Evolutionary conservation across 2,329 filamentous ascomycete genomes (phyloP).

Genomic region (Xylaria sp.): DNA sequence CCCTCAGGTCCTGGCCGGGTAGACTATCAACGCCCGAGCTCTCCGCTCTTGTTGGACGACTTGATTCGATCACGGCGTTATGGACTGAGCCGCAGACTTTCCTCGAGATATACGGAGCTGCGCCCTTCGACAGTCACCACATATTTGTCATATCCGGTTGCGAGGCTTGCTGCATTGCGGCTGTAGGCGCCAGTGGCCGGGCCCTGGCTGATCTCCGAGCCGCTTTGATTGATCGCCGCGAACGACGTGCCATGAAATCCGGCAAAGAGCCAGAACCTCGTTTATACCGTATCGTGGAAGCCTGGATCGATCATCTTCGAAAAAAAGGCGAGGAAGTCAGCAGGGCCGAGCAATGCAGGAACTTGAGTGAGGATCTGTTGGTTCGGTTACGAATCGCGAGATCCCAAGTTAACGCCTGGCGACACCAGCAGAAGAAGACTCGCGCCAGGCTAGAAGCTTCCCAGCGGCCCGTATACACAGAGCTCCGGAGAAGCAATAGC

Average conservation of each 20-base stretch:
- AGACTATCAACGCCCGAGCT: conserved; percentile 18
- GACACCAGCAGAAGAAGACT: conserved; percentile 13
- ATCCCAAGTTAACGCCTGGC: conserved; percentile 21
- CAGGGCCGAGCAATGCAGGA: conserved; percentile 21
- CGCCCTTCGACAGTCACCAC: conserved; percentile 29
- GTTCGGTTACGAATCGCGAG: conserved; percentile 19
- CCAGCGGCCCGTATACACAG: conserved; percentile 14
- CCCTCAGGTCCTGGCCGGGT: conserved; percentile 26
- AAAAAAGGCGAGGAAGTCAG: conserved; percentile 5
- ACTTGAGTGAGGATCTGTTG: conserved; percentile 21
- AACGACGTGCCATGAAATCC: conserved; percentile 13
- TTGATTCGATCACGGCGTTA: conserved; percentile 34
- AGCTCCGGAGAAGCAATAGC: conserved; percentile 17
- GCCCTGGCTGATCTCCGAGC: conserved; percentile 43
- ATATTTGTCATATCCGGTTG: conserved; percentile 37
- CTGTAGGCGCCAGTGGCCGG: conserved; percentile 40
- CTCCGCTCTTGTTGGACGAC: conserved; percentile 30
- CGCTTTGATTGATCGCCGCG: conserved; percentile 37
- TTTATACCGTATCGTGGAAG: conserved; percentile 38
- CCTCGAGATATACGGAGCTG: conserved; percentile 29
- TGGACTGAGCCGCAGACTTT: conserved; percentile 39
- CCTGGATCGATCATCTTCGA: conserved; percentile 39
- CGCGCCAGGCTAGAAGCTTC: conserved; percentile 1
- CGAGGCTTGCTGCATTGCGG: conserved; percentile 49
- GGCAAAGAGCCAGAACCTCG: conserved; percentile 31